Base-by-base conservation (phyloP, 306 rosid species). In the Geum urbanum region DNA sequence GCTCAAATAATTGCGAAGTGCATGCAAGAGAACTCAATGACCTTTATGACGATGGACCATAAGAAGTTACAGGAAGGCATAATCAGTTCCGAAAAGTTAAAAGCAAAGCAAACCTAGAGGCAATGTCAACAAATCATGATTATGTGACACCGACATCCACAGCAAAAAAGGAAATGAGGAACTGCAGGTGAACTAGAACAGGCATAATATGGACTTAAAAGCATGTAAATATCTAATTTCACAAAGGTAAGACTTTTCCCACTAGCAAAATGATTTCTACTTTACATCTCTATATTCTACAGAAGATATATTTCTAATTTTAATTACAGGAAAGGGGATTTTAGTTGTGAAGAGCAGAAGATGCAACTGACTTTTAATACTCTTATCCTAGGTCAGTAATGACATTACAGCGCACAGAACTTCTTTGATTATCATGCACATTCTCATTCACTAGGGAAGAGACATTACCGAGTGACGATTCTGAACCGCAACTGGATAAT, bases 401-500 rank as follows among this genome's bases (percentile, higher is more conserved):
- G 11, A 41, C 64, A 57, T 22, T 75, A 19, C 58, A 71, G 19
- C 68, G 46, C 51, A 66, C 63, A 37, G 70, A 78, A 64, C 64
- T 20, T 78, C 61, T 74, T 74, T 62, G 74, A 64, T 69, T 76
- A 61, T 78, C 84, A 69, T 72, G 79, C 57, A 56, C 63, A 58
- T 75, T 75, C 61, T 52, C 76, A 67, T 83, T 84, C 63, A 73
- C 64, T 4, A 80, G 79, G 60, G 82, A 76, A 72, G 84, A 85
- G 72, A 64, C 73, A n/a, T 76, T 74, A 66, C 80, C 89, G 32
- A 68, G 51, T 53, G 76, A 85, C 24, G 87, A 78, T 58, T 87
- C 89, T 54, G 89, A 78, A 78, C 78, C 86, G 61, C 76, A 82
- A 67, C 66, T 78, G 16, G 91, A 88, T 49, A 77, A 69, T 74